Evolutionary conservation across 345 rosid species (phyloP), one percentile per base, ranked within the genome.

Genomic region (Bruguiera parviflora): DNA sequence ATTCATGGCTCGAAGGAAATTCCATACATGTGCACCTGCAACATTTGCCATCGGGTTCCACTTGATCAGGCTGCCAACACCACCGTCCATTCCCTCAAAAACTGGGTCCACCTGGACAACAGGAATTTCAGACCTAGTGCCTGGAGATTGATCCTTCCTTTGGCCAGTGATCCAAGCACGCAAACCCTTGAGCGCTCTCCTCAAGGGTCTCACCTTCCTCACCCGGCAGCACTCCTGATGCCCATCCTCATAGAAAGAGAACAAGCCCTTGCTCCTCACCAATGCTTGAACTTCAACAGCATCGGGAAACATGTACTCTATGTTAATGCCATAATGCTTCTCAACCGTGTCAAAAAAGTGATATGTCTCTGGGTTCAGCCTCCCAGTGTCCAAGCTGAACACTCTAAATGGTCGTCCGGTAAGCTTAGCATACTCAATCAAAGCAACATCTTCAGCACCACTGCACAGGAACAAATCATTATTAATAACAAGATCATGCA

Each of bases 221-320:
- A 90, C 93, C 27, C 97, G 89, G 87, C 99, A 95, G 85, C 98
- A 93, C 62, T 93, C 98, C 53, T 91, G 98, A 77, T 93, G 98
- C 61, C 98, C 98, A 31, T 93, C 98, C 66, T 93, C 96, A 0
- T 93, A 93, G 77, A 93, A 93, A 8, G 97, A 93, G 78, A 91
- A 93, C 33, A 93, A 83, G 18, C 98, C 98, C 69, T 93, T 93
- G 84, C 79, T 88, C 80, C 98, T 87, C 3, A 92, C 99, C 47
- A 95, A 72, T 60, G 82, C 96, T 76, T 91, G 96, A 73, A 94
- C 97, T 77, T 94, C 98, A 43, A 88, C 93, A 18, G 99, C 82
- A 73, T 95, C 99, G 0, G 97, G 99, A 71, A 95, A 92, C 97
- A 87, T 92, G 75, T 94, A 94, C 67, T 94, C 97, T 0, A 91